Evolutionary conservation across 345 rosid species (phyloP), one percentile per base, ranked within the genome.

Genomic region (Rhizophora apiculata): DNA sequence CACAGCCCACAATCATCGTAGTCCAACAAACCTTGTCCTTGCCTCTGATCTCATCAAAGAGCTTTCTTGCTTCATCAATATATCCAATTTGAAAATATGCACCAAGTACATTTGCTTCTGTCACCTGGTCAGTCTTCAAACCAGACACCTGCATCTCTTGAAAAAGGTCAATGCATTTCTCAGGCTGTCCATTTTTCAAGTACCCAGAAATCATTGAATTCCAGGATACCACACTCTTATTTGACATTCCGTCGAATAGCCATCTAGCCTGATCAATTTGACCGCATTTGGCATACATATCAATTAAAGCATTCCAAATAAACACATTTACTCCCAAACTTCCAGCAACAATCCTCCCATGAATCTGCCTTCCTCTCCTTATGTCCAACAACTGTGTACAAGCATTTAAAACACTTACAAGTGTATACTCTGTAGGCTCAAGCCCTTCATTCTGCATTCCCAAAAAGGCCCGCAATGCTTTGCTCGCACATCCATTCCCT

Each of bases 11-110:
- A 16, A 85, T 87, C 89, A 83, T 72, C 6, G 81, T 70, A 4
- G 89, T 84, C 92, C 92, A 85, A 60, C 83, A 82, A 68, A 87
- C 69, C 57, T 81, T 79, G 70, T 85, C 89, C 76, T 82, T 85
- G n/a, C 73, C 82, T 71, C 55, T 76, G 67, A 74, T 78, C 74
- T 65, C 67, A 65, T 32, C 8, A 62, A 85, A 87, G 6, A 84
- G 4, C 48, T 65, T 72, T 31, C 51, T 66, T 20, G 85, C 88
- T 66, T 77, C 86, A 24, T 80, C 61, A 13, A 78, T 30, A 46
- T 18, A 27, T 57, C 83, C 81, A 67, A 58, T 54, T 51, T 76
- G 78, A 69, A 84, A 72, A 76, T 79, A 79, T 61, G 85, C 86
- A 61, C 65, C 55, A n/a, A 87, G 85, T 70, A 81, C 74, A 78